A percentile compares a stretch with the other conserved stretches of the same genome.
Conservation (phyloP, 352 stramenopile genomes). For the Pythium dissimile region DNA sequence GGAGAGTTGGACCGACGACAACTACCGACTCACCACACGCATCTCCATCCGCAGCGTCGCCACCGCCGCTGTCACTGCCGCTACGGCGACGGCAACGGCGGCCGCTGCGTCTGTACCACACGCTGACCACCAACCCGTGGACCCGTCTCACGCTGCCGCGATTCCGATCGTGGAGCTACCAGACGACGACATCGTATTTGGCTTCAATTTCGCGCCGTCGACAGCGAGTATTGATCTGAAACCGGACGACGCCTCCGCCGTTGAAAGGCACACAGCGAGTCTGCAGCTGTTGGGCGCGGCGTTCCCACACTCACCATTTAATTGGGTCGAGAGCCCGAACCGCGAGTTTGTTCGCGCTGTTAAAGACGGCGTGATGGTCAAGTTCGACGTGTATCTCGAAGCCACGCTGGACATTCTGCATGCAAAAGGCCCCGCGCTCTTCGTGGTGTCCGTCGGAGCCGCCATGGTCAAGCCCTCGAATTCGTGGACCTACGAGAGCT, state of each 20-base stretch:
- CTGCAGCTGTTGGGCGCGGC: background rate
- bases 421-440: background rate
- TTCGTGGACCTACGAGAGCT: background rate
- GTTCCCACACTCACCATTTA: no score
- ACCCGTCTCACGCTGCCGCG: background rate
- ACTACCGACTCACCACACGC: conserved; percentile 3
- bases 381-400: background rate
- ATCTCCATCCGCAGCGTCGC: background rate
- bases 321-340: background rate
- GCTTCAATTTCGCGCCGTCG: conserved; percentile 1
- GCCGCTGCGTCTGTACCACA: background rate
- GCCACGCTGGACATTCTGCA: conserved; percentile 7
- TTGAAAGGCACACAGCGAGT: background rate
- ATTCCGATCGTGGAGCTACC: conserved; percentile 1
- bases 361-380: conserved; percentile 1
- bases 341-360: background rate
- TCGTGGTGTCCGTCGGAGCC: conserved; percentile 1
- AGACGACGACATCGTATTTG: conserved; percentile 11
- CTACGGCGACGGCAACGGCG: background rate
- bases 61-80: no score
- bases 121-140: background rate
- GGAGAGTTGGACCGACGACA: conserved; percentile 4
- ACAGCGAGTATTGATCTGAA: background rate
- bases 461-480: background rate
- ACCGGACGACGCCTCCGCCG: no score